phyloP scores from a whole-genome alignment of 164 flowering plant species.

The Umbellularia californica region DNA sequence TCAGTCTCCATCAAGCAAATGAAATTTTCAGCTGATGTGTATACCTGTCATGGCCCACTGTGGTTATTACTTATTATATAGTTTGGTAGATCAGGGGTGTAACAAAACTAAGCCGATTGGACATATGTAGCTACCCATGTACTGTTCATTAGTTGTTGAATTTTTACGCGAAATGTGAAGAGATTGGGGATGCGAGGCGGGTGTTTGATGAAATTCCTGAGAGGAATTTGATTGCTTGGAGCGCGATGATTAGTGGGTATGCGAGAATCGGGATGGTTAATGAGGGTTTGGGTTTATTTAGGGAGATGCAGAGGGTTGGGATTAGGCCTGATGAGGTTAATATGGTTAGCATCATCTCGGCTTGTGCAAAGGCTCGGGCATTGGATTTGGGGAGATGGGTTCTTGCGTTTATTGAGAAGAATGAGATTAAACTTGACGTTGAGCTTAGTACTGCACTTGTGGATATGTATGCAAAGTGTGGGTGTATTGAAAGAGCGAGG shows the following conservation, averaged over 20 bases:
- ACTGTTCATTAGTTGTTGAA: no score
- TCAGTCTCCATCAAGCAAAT: no score
- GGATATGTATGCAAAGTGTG: constrained; percentile 51
- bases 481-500: constrained; percentile 35
- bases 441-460: constrained; percentile 46
- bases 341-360: constrained; percentile 42
- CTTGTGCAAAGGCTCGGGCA: constrained; percentile 41
- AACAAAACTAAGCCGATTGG: no score
- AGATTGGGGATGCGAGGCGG: constrained; percentile 25
- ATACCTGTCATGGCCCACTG: no score
- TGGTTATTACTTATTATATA: no score
- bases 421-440: constrained; percentile 26
- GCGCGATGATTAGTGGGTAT: constrained; percentile 46
- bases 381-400: constrained; percentile 48
- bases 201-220: constrained; percentile 47
- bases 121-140: no score
- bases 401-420: constrained; percentile 34
- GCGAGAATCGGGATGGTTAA: constrained; percentile 32
- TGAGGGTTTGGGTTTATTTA: constrained; percentile 36
- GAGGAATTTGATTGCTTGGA: constrained; percentile 39
- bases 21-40: no score
- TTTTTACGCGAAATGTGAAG: constrained; percentile 40
- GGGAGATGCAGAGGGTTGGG: constrained; percentile 40
- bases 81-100: no score
- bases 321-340: constrained; percentile 44